Evolutionary conservation across 345 rosid species (phyloP).

Genomic region (Brassica incana): DNA sequence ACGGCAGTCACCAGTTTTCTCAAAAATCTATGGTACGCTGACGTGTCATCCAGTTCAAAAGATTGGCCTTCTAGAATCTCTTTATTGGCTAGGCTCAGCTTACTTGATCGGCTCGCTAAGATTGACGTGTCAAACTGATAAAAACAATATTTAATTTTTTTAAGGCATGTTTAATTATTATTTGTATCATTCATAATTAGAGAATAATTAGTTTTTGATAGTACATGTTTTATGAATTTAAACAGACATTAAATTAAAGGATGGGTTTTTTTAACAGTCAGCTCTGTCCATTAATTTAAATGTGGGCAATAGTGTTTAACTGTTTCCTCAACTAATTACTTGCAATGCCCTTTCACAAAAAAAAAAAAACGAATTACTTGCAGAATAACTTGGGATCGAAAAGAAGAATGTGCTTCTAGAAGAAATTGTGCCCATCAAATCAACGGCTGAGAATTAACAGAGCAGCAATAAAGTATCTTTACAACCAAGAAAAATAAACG

Average conservation of each 20-base stretch:
- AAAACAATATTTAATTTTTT: too few relatives aligned
- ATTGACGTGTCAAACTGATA: not conserved
- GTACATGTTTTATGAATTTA: not conserved
- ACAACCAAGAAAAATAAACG: not conserved
- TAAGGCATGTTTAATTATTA: not conserved
- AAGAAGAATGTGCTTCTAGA: slow-evolving; percentile 21
- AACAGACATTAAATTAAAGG: not conserved
- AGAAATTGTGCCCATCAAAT: not conserved
- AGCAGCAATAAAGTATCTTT: not conserved
- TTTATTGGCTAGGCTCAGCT: not conserved
- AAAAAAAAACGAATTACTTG: not conserved
- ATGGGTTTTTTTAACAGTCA: slow-evolving; percentile 15
- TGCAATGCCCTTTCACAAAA: too few relatives aligned
- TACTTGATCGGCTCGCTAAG: not conserved
- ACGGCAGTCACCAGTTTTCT: slow-evolving; percentile 31
- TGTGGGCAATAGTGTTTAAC: not conserved
- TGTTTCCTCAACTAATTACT: too few relatives aligned
- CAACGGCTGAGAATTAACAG: slow-evolving; percentile 20
- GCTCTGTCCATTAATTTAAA: slow-evolving; percentile 6
- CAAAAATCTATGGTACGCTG: slow-evolving; percentile 33
- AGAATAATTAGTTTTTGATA: not conserved
- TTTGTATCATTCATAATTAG: not conserved
- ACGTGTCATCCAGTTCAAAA: slow-evolving; percentile 31
- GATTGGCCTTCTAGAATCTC: slow-evolving; percentile 38
- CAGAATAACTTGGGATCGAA: not conserved